phyloP scores from a whole-genome alignment of 345 rosid species.

The Salix koriyanagi region DNA sequence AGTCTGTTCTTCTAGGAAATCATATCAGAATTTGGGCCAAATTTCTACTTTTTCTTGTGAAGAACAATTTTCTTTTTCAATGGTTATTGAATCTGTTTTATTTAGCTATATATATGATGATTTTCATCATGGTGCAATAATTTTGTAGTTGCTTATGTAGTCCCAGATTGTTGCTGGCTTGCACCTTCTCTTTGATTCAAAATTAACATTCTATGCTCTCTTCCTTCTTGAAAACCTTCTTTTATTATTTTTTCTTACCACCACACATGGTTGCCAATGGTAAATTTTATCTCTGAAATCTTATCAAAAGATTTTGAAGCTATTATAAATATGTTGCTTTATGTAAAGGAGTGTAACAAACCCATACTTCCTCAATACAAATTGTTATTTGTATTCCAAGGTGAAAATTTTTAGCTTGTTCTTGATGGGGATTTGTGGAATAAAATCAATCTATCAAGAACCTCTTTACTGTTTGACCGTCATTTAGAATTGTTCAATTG shows the following conservation, averaged over 20 bases:
- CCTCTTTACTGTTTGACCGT: not conserved
- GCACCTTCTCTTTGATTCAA: not conserved
- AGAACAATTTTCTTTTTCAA: not conserved
- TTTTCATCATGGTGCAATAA: not conserved
- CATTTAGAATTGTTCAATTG: not conserved
- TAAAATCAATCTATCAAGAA: not conserved
- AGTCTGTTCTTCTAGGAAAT: not conserved
- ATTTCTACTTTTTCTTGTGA: not conserved
- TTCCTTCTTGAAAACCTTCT: too few relatives aligned
- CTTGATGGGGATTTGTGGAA: not conserved
- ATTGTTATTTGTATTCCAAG: not conserved
- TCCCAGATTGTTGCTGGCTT: not conserved
- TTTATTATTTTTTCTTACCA: too few relatives aligned
- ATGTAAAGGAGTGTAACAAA: not conserved
- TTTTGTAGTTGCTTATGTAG: not conserved
- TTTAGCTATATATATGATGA: not conserved
- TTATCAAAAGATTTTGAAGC: too few relatives aligned
- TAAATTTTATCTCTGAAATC: too few relatives aligned
- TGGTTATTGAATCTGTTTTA: not conserved
- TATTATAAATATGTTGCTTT: too few relatives aligned
- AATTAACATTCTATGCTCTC: too few relatives aligned
- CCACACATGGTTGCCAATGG: too few relatives aligned
- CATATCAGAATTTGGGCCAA: not conserved
- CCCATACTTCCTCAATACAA: not conserved
- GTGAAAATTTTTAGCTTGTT: not conserved